Evolutionary conservation across 441 rosid species (phyloP).

Genomic region (Pelargonium fulgidum): DNA sequence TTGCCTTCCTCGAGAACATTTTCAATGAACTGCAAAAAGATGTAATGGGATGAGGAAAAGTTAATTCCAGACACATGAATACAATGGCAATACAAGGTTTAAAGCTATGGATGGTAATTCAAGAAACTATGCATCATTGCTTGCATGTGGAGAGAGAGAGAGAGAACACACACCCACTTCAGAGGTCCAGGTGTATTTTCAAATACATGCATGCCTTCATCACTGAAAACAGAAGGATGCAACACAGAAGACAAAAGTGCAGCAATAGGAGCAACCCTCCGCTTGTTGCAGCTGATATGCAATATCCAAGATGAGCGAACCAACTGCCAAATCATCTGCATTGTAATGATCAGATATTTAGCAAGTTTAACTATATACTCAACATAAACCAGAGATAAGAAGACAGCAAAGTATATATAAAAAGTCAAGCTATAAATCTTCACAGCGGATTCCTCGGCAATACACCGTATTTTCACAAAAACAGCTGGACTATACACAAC

Average conservation of each 20-base stretch:
- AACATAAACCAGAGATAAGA: neutral
- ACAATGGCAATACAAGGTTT: constrained; percentile 6
- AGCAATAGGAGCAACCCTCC: constrained; percentile 89
- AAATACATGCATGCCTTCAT: constrained; percentile 58
- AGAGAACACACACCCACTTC: constrained; percentile 63
- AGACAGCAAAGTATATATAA: neutral
- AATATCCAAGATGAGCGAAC: constrained; percentile 85
- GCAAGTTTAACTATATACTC: constrained; percentile 1
- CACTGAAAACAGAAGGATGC: constrained; percentile 63
- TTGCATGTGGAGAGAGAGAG: constrained; percentile 1
- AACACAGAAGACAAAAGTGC: constrained; percentile 82
- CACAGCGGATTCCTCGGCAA: neutral
- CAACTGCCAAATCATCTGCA: constrained; percentile 85
- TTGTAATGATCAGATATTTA: constrained; percentile 13
- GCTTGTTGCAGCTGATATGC: constrained; percentile 82
- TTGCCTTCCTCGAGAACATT: constrained; percentile 81
- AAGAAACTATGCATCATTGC: neutral
- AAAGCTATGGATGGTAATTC: constrained; percentile 3
- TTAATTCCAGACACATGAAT: constrained; percentile 7
- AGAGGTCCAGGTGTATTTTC: constrained; percentile 62
- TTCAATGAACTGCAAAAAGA: constrained; percentile 60
- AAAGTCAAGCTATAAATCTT: neutral
- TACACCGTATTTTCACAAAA: neutral
- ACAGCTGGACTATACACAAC: neutral
- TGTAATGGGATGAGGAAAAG: constrained; percentile 18